Base-by-base conservation (phyloP, 2,329 filamentous ascomycete species). In the Calcarisporium arbuscula region DNA sequence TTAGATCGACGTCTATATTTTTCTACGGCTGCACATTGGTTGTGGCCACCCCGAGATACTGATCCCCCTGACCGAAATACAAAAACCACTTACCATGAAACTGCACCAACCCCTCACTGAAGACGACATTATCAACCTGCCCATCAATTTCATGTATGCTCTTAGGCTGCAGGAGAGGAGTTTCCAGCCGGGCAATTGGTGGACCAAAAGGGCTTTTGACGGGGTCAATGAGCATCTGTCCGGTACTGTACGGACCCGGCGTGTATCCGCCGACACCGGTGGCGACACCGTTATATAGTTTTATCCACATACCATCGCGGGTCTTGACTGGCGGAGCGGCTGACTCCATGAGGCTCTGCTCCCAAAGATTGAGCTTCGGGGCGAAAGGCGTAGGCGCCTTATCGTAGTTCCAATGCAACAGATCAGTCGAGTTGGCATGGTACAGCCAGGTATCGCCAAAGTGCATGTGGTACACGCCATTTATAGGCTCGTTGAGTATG, bases 391-490 rank as follows among this genome's bases (percentile, higher is more conserved):
- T 19, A 9, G 10, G 16, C 12, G n/a, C 20, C 9, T 17, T 17
- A 14, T 30, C 17, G 18, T 12, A 12, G 14, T 12, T 32, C 30
- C 30, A 32, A 15, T 32, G 16, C 5, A 32, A 14, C 16, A 32
- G 18, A 15, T 32, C 30, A 9, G 16, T 19, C 10, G 15, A 19
- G 15, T 32, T 19, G 15, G 30, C 30, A 7, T 14, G 9, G 18
- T 32, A 32, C 7, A 32, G 30, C 14, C 22, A 32, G 4, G 30
- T 19, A 15, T 32, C 30, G 30, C 30, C 30, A 20, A 32, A 32
- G 5, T 19, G 16, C 30, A 32, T 32, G 18, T 19, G 14, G 12
- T 32, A 32, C 9, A 8, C 8, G 30, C 30, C 30, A 11, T 32
- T 15, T 7, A 15, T 11, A 19, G 8, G 16, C 30, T 32, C 30